Evolutionary conservation across 2,329 filamentous ascomycete species (phyloP), one percentile per base, ranked within the genome.

Genomic region (Geosmithia morbida): DNA sequence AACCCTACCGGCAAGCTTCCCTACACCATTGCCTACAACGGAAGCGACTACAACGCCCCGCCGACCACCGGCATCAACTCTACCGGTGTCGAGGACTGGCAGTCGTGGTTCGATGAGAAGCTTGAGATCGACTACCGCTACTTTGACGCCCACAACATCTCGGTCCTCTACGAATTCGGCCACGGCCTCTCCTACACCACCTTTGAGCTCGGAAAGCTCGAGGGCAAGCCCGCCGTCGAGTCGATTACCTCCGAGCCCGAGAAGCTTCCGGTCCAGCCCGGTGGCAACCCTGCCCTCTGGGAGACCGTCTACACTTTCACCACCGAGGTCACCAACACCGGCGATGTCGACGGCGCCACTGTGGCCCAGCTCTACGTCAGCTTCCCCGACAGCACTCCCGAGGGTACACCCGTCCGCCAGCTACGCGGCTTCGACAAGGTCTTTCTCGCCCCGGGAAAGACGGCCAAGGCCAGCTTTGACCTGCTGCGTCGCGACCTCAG

Each of bases 1-100:
- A 80, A 78, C 40, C 82, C 82, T 20, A 81, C 76, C 49, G 83
- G 83, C 7, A 78, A 81, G 53, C 68, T 87, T 10, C 81, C 82
- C 3, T 86, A 85, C 64, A 85, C 81, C n/a, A 76, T 85, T 54
- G 80, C 80, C n/a, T 62, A 66, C 50, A 70, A 72, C 22, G 74
- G 68, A 18, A 66, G 61, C 37, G 67, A 70, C 60, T 68, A 68
- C 59, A 67, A 68, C 43, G 63, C 63, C 1, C 64, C 65, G 2
- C 59, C 61, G 1, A 66, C 61, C 16, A 66, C 65, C 1, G 57
- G 53, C 11, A 51, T 65, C 53, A 59, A 62, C 53, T 66, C 60
- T 44, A 61, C 57, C 1, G 64, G 63, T 30, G 49, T 51, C n/a
- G 53, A 66, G 44, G 64, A 66, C 53, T 68, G 66, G 66, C 66